Conservation (phyloP, 2,329 filamentous ascomycete species). For the Leptographium galeiforme region DNA sequence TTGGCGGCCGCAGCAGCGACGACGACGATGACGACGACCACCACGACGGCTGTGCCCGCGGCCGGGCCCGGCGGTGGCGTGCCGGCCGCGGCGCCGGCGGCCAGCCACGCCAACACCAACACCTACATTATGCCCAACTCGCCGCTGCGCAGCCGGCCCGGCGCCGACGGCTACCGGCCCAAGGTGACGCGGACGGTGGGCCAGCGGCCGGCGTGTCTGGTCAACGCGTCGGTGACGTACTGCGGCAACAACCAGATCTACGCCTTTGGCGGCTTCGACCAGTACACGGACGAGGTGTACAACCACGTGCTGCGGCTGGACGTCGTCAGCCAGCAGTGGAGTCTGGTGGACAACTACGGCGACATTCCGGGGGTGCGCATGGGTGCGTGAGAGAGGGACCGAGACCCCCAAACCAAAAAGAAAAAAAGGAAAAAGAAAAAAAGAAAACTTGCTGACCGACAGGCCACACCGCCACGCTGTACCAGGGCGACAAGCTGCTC, state of each 20-base stretch:
- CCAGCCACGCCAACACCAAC: neutral
- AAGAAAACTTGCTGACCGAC: neutral
- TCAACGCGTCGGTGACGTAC: constrained; percentile 98
- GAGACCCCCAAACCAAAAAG: no score
- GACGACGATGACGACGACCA: neutral
- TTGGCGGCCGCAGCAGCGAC: neutral
- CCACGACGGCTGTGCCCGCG: neutral
- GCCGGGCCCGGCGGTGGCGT: neutral
- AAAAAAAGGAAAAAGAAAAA: no score
- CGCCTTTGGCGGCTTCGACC: constrained; percentile 95
- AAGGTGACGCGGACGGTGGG: constrained; percentile 68
- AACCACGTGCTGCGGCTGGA: constrained; percentile 91
- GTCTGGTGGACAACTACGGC: constrained; percentile 92
- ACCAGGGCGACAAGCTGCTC: constrained; percentile 86
- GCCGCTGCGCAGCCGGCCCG: constrained; percentile 52
- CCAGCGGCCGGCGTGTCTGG: constrained; percentile 79
- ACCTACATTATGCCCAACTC: constrained; percentile 89
- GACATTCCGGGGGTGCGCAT: constrained; percentile 95
- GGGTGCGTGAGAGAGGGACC: constrained; percentile 59
- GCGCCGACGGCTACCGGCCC: constrained; percentile 66
- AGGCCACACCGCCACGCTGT: constrained; percentile 91
- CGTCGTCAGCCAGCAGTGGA: constrained; percentile 82
- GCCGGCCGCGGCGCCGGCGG: neutral
- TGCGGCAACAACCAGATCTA: constrained; percentile 96
- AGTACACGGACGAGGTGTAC: constrained; percentile 98